These are phyloP conservation scores for Marchantia polymorpha DNA, from an alignment of 225 moss, liverwort and hornwort species.

Conservation along the genomic window DNA sequence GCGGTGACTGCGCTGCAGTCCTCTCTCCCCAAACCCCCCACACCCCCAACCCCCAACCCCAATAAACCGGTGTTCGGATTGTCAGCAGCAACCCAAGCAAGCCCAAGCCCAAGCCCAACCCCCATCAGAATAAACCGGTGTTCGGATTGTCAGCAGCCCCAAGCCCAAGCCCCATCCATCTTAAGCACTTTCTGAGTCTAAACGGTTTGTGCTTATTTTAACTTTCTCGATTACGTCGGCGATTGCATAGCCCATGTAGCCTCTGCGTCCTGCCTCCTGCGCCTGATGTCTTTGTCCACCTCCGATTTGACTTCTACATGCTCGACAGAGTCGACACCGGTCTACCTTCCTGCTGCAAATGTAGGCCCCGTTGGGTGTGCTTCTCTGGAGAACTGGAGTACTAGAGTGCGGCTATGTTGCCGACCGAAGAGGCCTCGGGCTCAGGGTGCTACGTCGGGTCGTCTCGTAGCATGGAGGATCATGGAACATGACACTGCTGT, in stretches of 20 bases:
- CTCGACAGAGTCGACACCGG: neutral
- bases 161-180: too few relatives aligned
- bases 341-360: neutral
- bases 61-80: too few relatives aligned
- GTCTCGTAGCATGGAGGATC: neutral
- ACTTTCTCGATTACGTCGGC: neutral
- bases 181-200: neutral
- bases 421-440: neutral
- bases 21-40: too few relatives aligned
- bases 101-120: too few relatives aligned
- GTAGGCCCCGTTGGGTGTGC: neutral
- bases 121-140: too few relatives aligned
- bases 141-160: neutral
- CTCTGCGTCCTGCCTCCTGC: too few relatives aligned
- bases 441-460: neutral
- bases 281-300: neutral
- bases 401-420: neutral
- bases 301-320: neutral
- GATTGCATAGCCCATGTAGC: neutral
- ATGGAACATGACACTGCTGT: neutral
- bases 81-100: too few relatives aligned
- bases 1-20: neutral
- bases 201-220: constrained; percentile 1
- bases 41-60: too few relatives aligned
- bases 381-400: neutral